These are phyloP conservation scores for Clonostachys byssicola DNA, from an alignment of 2,329 filamentous ascomycete genomes.

Conservation along the genomic window DNA sequence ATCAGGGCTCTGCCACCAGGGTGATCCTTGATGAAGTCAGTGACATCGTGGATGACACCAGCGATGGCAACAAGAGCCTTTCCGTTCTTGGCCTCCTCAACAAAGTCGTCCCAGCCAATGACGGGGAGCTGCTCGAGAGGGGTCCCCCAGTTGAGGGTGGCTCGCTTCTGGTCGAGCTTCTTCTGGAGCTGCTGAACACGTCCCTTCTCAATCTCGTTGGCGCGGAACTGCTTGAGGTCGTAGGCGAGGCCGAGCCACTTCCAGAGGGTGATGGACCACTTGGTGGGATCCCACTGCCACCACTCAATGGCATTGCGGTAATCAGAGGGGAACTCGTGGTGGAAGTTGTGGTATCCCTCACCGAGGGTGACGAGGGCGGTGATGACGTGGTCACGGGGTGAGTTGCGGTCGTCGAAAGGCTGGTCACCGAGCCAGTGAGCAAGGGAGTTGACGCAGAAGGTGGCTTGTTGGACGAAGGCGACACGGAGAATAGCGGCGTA, in stretches of 20 bases:
- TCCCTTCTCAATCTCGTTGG: slow-evolving; percentile 91
- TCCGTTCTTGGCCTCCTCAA: slow-evolving; percentile 70
- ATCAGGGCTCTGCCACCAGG: slow-evolving; percentile 90
- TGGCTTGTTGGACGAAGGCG: slow-evolving; percentile 88
- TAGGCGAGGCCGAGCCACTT: slow-evolving; percentile 81
- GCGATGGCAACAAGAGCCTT: slow-evolving; percentile 74
- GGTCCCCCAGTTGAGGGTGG: slow-evolving; percentile 79
- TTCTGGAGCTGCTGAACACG: slow-evolving; percentile 85
- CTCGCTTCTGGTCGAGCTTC: slow-evolving; percentile 86
- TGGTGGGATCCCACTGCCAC: slow-evolving; percentile 89
- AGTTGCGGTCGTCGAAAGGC: slow-evolving; percentile 91
- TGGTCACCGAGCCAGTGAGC: slow-evolving; percentile 91
- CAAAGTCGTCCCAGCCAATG: slow-evolving; percentile 82
- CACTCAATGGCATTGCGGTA: slow-evolving; percentile 90
- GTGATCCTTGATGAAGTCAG: slow-evolving; percentile 82
- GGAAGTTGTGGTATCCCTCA: slow-evolving; percentile 93
- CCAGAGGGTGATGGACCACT: slow-evolving; percentile 83
- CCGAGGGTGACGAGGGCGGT: slow-evolving; percentile 82
- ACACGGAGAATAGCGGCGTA: slow-evolving; percentile 83
- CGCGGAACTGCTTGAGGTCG: slow-evolving; percentile 85
- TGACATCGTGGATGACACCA: slow-evolving; percentile 82
- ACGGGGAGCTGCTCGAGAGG: slow-evolving; percentile 83
- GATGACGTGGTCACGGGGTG: slow-evolving; percentile 81
- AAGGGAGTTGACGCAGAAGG: slow-evolving; percentile 89
- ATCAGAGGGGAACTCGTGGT: slow-evolving; percentile 90